Percentiles rank a stretch among this genome's conserved stretches.
Evolutionary conservation across 2,329 filamentous ascomycete genomes (phyloP).

Genomic region (Sporothrix brasiliensis): DNA sequence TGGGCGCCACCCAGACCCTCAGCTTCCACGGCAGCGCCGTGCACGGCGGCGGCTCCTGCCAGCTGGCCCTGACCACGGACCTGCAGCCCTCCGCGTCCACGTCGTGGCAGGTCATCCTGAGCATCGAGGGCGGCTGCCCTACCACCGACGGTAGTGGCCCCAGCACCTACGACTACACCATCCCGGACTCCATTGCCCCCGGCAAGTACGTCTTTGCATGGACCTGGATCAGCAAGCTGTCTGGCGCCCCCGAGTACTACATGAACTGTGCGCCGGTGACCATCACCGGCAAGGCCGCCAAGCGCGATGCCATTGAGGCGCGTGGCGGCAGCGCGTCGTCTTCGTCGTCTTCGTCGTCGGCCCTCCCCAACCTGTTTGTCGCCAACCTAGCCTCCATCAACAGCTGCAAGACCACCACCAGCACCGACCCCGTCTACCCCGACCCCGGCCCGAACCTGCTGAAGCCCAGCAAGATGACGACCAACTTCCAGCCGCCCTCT

Average conservation of each 20-base stretch:
- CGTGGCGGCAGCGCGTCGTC: slow-evolving; percentile 19
- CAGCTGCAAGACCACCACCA: slow-evolving; percentile 36
- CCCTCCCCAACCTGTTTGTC: slow-evolving; percentile 60
- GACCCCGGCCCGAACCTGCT: slow-evolving; percentile 38
- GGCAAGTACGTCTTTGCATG: slow-evolving; percentile 59
- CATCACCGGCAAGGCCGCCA: slow-evolving; percentile 45
- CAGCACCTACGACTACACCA: slow-evolving; percentile 39
- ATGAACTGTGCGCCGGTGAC: slow-evolving; percentile 67
- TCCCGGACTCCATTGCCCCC: slow-evolving; percentile 38
- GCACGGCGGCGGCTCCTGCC: slow-evolving; percentile 42
- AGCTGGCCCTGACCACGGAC: slow-evolving; percentile 40
- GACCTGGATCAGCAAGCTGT: slow-evolving; percentile 63
- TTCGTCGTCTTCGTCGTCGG: background rate
- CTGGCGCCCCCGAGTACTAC: slow-evolving; percentile 66
- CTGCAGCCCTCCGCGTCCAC: slow-evolving; percentile 37
- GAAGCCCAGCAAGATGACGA: slow-evolving; percentile 36
- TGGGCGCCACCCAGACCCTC: slow-evolving; percentile 35
- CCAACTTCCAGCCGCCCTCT: slow-evolving; percentile 33
- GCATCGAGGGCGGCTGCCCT: slow-evolving; percentile 43
- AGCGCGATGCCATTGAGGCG: slow-evolving; percentile 28
- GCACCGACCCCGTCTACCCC: slow-evolving; percentile 38
- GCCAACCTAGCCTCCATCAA: slow-evolving; percentile 53
- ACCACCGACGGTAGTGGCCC: slow-evolving; percentile 37
- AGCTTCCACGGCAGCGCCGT: slow-evolving; percentile 41
- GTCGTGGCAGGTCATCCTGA: slow-evolving; percentile 42